Percentiles rank a stretch among this genome's conserved stretches.
These are phyloP conservation scores for Zarea fungicola DNA, from an alignment of 2,329 filamentous ascomycete genomes.

Conservation along the genomic window DNA sequence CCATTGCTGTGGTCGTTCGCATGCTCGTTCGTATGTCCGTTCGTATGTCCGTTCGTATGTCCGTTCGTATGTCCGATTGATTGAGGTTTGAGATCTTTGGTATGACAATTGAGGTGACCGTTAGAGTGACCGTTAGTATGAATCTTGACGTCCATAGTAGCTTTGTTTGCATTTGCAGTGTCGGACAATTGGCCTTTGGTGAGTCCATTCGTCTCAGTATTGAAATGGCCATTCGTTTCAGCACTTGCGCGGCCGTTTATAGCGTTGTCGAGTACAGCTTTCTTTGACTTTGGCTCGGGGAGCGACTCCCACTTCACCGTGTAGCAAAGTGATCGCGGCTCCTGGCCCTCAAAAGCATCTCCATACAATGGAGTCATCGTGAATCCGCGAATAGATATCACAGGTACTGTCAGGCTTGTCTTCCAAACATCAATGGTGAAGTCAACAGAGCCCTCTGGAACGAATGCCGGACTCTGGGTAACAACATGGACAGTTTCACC, in stretches of 20 bases:
- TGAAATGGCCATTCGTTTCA: not conserved
- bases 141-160: too few species aligned
- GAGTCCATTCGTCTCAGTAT: not conserved
- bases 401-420: slow-evolving; percentile 19
- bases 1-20: slow-evolving; percentile 9
- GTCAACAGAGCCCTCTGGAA: slow-evolving; percentile 25
- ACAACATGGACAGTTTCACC: slow-evolving; percentile 26
- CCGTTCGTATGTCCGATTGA: slow-evolving; percentile 10
- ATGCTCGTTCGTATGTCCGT: not conserved
- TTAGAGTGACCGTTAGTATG: slow-evolving; percentile 11
- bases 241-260: slow-evolving; percentile 10
- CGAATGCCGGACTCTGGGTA: slow-evolving; percentile 19
- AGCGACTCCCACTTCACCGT: slow-evolving; percentile 41
- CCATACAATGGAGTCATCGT: slow-evolving; percentile 38
- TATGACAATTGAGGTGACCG: slow-evolving; percentile 1
- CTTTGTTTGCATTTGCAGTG: too few species aligned
- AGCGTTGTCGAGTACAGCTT: not conserved
- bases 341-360: slow-evolving; percentile 18
- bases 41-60: not conserved
- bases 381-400: slow-evolving; percentile 33
- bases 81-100: too few species aligned
- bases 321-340: slow-evolving; percentile 34
- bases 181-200: slow-evolving; percentile 12
- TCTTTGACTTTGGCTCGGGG: not conserved
- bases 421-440: slow-evolving; percentile 30